Evolutionary conservation across 1,284 basidiomycete species (phyloP), one percentile per base, ranked within the genome.

Genomic region (Sporisorium graminicola): DNA sequence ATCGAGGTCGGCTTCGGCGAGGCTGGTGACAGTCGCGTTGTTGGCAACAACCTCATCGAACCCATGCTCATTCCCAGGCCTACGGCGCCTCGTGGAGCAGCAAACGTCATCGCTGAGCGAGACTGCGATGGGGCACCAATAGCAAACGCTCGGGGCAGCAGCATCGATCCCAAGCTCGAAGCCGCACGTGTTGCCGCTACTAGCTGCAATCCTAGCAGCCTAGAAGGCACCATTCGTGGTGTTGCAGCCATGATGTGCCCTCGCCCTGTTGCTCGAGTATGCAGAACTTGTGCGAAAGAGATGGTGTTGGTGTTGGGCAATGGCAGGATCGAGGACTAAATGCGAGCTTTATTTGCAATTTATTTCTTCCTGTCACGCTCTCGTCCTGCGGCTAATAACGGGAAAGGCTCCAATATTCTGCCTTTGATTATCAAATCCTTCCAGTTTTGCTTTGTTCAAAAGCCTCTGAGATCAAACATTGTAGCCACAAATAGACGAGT

Each of bases 291-390:
- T n/a, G 35, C 35, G 35, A 9, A 31, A 29, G 16, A 49, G 46
- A 27, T 2, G 24, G 26, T 47, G 26, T 12, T 47, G 42, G 29
- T 31, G 42, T 44, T 44, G 40, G 12, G 42, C 7, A 10, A 13
- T 10, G 12, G 42, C 4, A n/a, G 12, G n/a, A 46, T 12, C 10
- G 22, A 26, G 22, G 6, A 9, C 13, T 12, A 12, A 46, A 46
- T 18, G n/a, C 22, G 43, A 44, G 43, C 43, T 46, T 46, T 46
- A 46, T 46, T 46, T 46, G 44, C 44, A 46, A 46, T 46, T 24
- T 10, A 26, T 14, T 46, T 16, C 14, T 4, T 13, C 4, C 22
- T 8, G 20, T n/a, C n/a, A n/a, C n/a, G n/a, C n/a, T n/a, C n/a
- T n/a, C n/a, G 20, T 10, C 12, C 9, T 22, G 43, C 43, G 43